A percentile compares a stretch with the other conserved stretches of the same genome.
These are phyloP conservation scores for Trichopus zeylanicus DNA, from an alignment of 116 monocot species.

Conservation along the genomic window DNA sequence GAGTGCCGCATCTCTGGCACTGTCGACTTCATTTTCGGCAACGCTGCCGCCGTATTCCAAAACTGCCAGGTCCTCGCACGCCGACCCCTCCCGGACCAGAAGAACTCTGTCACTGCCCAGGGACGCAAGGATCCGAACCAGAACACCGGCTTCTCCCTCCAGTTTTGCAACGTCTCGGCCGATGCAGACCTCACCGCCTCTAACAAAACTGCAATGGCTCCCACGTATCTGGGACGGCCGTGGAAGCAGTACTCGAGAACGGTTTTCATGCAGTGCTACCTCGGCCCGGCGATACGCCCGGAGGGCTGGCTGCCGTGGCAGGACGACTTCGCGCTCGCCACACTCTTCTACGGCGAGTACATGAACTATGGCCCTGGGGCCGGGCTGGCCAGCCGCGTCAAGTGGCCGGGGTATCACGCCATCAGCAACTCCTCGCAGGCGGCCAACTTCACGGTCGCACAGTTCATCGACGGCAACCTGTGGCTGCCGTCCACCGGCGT, in stretches of 20 bases:
- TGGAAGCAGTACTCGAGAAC: conserved; percentile 28
- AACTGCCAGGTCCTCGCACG: conserved; percentile 36
- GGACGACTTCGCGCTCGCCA: conserved; percentile 16
- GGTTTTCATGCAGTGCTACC: conserved; percentile 16
- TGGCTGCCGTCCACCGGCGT: conserved; percentile 10
- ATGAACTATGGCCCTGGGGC: conserved; percentile 24
- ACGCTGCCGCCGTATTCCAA: conserved; percentile 75
- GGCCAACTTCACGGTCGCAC: conserved; percentile 2
- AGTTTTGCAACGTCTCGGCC: conserved; percentile 58
- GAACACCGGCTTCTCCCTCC: conserved; percentile 66
- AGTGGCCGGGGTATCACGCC: conserved; percentile 18
- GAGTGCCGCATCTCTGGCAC: conserved; percentile 60
- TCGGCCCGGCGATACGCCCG: conserved; percentile 6
- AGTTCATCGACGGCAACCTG: conserved; percentile 10
- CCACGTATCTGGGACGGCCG: conserved; percentile 31
- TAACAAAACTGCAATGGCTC: conserved; percentile 7
- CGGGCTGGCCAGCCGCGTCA: conserved; percentile 4
- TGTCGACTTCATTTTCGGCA: conserved; percentile 79
- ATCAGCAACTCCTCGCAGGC: conserved; percentile 6
- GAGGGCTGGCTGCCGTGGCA: conserved; percentile 24
- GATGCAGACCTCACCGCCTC: conserved; percentile 16
- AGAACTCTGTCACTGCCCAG: conserved; percentile 74
- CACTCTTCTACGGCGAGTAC: conserved; percentile 23
- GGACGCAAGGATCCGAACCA: conserved; percentile 52
- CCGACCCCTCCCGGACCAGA: conserved; percentile 40